These are phyloP conservation scores for Phlyctochytrium bullatum DNA, from an alignment of 192 early-diverging fungal species.

Conservation along the genomic window DNA sequence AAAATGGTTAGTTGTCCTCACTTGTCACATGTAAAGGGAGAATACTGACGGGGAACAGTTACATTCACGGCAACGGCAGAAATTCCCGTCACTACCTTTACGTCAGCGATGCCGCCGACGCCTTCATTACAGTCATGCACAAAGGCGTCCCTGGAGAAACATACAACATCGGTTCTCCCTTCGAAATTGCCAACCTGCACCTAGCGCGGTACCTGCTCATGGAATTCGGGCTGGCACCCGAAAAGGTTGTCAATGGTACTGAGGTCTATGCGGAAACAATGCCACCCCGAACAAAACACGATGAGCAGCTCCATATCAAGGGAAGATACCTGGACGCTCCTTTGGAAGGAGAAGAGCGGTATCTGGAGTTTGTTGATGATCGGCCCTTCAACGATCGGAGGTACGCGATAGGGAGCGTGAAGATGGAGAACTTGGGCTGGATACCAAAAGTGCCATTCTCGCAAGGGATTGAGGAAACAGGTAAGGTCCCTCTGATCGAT, in stretches of 20 bases:
- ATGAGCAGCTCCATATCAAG: background rate
- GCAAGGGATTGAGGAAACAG: conserved; percentile 63
- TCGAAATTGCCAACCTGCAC: conserved; percentile 69
- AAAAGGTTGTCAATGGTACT: background rate
- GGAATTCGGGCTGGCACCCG: conserved; percentile 36
- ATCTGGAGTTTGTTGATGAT: conserved; percentile 72
- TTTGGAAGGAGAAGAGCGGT: conserved; percentile 34
- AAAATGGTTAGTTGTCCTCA: conserved; percentile 44
- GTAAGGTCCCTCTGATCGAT: conserved; percentile 40
- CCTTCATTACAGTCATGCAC: conserved; percentile 67
- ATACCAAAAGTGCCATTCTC: conserved; percentile 55
- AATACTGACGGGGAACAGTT: conserved; percentile 28
- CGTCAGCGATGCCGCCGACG: conserved; percentile 66
- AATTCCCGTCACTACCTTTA: conserved; percentile 76
- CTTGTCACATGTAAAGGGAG: background rate
- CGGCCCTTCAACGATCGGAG: conserved; percentile 73
- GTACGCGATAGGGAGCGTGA: conserved; percentile 71
- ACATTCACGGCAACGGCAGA: conserved; percentile 71
- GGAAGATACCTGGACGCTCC: background rate
- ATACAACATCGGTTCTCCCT: conserved; percentile 75
- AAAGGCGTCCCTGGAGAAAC: conserved; percentile 66
- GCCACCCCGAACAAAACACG: no score
- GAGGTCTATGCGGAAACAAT: background rate
- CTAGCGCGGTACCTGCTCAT: conserved; percentile 58
- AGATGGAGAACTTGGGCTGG: conserved; percentile 73